Conservation (phyloP, 129 eudicot genomes). For the Helianthus annuus region DNA sequence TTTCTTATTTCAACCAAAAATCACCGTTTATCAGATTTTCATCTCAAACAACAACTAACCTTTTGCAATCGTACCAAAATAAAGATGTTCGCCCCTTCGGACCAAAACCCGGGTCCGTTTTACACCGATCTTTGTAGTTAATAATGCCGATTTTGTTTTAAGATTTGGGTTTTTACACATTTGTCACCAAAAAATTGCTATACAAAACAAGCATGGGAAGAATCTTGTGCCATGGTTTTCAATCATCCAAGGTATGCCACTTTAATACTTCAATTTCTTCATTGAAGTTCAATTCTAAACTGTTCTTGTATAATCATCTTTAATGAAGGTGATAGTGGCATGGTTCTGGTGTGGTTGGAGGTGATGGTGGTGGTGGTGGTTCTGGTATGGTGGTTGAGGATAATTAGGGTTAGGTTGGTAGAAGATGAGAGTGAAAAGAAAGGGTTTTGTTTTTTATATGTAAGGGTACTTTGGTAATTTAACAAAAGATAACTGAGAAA, state of each 20-base stretch:
- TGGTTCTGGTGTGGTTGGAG: too few relatives aligned
- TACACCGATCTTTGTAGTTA: constrained; percentile 7
- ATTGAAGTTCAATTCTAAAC: too few relatives aligned
- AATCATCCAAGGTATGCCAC: constrained; percentile 57
- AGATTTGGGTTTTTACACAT: not conserved
- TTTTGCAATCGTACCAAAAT: constrained; percentile 9
- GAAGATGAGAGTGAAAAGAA: too few relatives aligned
- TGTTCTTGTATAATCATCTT: too few relatives aligned
- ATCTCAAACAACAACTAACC: constrained; percentile 14
- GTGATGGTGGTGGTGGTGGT: too few relatives aligned
- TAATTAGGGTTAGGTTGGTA: too few relatives aligned
- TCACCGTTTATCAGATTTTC: not conserved
- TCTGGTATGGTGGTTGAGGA: too few relatives aligned
- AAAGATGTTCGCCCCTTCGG: constrained; percentile 21
- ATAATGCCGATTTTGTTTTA: not conserved
- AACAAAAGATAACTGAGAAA: too few relatives aligned
- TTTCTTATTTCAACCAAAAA: constrained; percentile 10
- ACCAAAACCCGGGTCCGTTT: constrained; percentile 26
- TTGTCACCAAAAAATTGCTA: constrained; percentile 44
- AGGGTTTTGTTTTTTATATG: too few relatives aligned
- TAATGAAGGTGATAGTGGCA: too few relatives aligned
- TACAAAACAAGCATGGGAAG: constrained; percentile 55
- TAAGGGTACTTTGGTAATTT: too few relatives aligned
- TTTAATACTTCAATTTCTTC: not conserved
- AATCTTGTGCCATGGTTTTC: constrained; percentile 89